phyloP scores from a whole-genome alignment of 2,329 filamentous ascomycete genomes.

The Epichloe baconii region DNA sequence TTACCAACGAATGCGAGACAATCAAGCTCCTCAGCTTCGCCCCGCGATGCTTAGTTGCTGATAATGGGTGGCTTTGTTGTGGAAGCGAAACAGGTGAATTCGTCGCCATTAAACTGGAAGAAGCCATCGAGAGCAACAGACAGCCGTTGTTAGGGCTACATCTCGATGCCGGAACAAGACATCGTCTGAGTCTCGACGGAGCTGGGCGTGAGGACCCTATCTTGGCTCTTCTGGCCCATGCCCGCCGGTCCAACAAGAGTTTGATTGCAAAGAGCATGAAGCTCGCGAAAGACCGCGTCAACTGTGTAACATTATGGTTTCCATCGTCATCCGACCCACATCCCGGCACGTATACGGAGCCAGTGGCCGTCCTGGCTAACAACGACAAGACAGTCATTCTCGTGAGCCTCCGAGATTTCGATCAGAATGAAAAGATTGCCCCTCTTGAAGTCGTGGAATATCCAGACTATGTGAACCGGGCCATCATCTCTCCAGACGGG shows the following conservation, averaged over 20 bases:
- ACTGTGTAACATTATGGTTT: constrained; percentile 53
- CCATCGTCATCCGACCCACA: constrained; percentile 24
- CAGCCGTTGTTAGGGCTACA: constrained; percentile 13
- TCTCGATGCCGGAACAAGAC: constrained; percentile 8
- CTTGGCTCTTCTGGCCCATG: constrained; percentile 24
- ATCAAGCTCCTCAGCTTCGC: constrained; percentile 58
- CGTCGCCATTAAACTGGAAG: constrained; percentile 56
- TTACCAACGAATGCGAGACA: constrained; percentile 56
- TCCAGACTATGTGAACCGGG: constrained; percentile 82
- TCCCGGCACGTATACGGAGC: constrained; percentile 30
- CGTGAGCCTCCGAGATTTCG: constrained; percentile 58
- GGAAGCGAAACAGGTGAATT: constrained; percentile 85
- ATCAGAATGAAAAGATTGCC: constrained; percentile 29
- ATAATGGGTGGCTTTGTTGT: constrained; percentile 78
- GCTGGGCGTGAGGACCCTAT: constrained; percentile 20
- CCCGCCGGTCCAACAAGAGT: constrained; percentile 28
- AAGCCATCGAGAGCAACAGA: constrained; percentile 18
- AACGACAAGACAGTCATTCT: constrained; percentile 84
- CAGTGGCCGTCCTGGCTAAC: constrained; percentile 67
- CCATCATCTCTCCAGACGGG: constrained; percentile 85
- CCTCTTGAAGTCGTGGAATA: constrained; percentile 60
- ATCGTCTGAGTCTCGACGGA: constrained; percentile 21
- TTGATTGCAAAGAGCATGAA: constrained; percentile 37
- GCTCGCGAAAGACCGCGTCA: constrained; percentile 48
- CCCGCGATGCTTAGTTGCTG: constrained; percentile 79